phyloP scores from a whole-genome alignment of 192 early-diverging fungal genomes.

The Paraglomus brasilianum region DNA sequence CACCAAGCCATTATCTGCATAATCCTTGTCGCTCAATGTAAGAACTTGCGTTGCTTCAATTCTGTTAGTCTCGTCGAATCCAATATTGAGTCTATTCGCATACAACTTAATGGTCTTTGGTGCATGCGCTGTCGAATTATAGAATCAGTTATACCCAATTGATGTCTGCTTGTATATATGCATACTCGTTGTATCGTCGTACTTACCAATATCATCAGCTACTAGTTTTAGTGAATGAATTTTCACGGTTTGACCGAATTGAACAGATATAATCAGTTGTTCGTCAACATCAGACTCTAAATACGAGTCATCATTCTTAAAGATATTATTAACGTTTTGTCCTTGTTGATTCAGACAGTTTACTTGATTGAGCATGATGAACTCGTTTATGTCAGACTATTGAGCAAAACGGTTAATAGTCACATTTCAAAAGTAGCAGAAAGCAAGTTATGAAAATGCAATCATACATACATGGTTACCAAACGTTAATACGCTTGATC shows the following conservation, averaged over 20 bases:
- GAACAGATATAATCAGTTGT: conserved; percentile 84
- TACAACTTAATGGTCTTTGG: conserved; percentile 87
- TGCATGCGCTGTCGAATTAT: conserved; percentile 56
- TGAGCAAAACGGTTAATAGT: neutral
- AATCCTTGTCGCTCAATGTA: conserved; percentile 66
- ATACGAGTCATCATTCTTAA: conserved; percentile 65
- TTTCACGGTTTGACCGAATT: conserved; percentile 86
- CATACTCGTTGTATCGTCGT: neutral
- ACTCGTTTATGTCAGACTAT: conserved; percentile 60
- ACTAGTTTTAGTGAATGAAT: conserved; percentile 67
- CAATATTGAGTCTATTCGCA: conserved; percentile 76
- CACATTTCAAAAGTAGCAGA: neutral
- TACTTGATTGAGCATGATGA: conserved; percentile 68
- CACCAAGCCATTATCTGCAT: conserved; percentile 65
- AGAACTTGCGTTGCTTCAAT: conserved; percentile 76
- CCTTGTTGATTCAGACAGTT: conserved; percentile 86
- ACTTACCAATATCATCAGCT: conserved; percentile 42
- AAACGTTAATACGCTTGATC: conserved; percentile 44
- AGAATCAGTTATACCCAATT: neutral
- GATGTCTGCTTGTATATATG: neutral
- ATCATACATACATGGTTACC: conserved; percentile 44
- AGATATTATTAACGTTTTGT: conserved; percentile 73
- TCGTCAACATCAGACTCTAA: conserved; percentile 95
- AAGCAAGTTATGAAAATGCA: neutral
- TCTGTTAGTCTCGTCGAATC: conserved; percentile 85